These are phyloP conservation scores for Huntiella abstrusa DNA, from an alignment of 2,329 filamentous ascomycete species.

Conservation along the genomic window DNA sequence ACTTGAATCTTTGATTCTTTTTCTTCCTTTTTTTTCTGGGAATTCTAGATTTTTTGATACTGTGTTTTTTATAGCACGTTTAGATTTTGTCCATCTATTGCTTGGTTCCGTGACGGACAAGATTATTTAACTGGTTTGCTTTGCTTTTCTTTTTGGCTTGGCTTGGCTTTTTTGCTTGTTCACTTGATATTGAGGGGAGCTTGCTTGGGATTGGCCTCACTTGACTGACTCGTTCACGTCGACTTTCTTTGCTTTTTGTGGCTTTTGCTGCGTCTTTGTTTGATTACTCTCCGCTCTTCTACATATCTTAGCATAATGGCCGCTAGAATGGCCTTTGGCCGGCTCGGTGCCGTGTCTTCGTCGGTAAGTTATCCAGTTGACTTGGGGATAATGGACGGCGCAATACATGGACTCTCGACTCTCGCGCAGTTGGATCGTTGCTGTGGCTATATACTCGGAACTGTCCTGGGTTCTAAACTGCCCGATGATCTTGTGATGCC, in stretches of 20 bases:
- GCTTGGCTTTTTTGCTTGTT: neutral
- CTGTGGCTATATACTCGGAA: too few species aligned
- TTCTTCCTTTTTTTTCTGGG: neutral
- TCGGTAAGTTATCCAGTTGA: slow-evolving; percentile 26
- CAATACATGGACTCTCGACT: too few species aligned
- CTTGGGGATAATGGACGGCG: too few species aligned
- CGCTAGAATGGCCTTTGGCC: slow-evolving; percentile 46
- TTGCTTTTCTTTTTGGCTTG: too few species aligned
- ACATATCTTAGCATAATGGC: slow-evolving; percentile 23
- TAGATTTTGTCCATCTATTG: too few species aligned
- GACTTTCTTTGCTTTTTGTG: slow-evolving; percentile 1
- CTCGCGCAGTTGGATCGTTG: too few species aligned
- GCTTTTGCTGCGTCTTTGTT: slow-evolving; percentile 1
- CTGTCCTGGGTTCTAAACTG: too few species aligned
- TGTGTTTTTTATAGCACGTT: neutral
- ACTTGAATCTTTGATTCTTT: neutral
- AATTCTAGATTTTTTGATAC: neutral
- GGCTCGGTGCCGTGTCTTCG: slow-evolving; percentile 32
- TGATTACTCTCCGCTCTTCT: slow-evolving; percentile 1
- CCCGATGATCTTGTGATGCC: too few species aligned
- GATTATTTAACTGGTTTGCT: too few species aligned
- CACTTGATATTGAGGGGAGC: neutral
- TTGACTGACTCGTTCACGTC: neutral
- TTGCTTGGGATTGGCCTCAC: neutral
- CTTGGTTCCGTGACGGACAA: too few species aligned